These are phyloP conservation scores for Lithospermum erythrorhizon DNA, from an alignment of 257 asterid species.

Conservation along the genomic window DNA sequence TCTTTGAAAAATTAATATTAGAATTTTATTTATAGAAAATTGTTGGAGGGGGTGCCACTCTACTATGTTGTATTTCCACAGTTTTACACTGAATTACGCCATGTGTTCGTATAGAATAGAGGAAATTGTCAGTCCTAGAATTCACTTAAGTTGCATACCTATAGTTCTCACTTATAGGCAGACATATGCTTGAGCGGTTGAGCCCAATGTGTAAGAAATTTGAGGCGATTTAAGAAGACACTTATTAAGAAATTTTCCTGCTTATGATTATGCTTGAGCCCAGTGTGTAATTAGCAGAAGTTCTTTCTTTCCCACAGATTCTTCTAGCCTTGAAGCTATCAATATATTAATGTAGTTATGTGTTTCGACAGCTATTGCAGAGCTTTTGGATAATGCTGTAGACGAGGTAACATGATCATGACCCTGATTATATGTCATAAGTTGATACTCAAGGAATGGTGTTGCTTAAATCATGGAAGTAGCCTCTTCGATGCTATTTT, in stretches of 20 bases:
- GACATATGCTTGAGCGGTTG: neutral
- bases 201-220: too few species aligned
- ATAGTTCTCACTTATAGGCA: neutral
- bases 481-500: neutral
- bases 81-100: too few species aligned
- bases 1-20: too few species aligned
- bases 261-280: neutral
- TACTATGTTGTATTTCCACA: too few species aligned
- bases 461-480: neutral
- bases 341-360: constrained; percentile 9
- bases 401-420: constrained; percentile 55
- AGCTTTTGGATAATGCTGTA: constrained; percentile 86
- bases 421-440: neutral
- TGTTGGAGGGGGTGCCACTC: too few species aligned
- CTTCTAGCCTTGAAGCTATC: too few species aligned
- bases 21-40: too few species aligned
- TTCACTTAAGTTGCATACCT: too few species aligned
- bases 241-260: neutral
- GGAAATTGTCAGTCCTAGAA: too few species aligned
- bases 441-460: neutral
- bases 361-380: constrained; percentile 73
- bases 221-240: neutral
- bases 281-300: too few species aligned
- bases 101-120: too few species aligned
- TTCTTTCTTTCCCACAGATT: too few species aligned